Percentiles rank a stretch among this genome's conserved stretches.
Evolutionary conservation across 2,329 filamentous ascomycete genomes (phyloP).

Genomic region (Stachybotrys echinatus): DNA sequence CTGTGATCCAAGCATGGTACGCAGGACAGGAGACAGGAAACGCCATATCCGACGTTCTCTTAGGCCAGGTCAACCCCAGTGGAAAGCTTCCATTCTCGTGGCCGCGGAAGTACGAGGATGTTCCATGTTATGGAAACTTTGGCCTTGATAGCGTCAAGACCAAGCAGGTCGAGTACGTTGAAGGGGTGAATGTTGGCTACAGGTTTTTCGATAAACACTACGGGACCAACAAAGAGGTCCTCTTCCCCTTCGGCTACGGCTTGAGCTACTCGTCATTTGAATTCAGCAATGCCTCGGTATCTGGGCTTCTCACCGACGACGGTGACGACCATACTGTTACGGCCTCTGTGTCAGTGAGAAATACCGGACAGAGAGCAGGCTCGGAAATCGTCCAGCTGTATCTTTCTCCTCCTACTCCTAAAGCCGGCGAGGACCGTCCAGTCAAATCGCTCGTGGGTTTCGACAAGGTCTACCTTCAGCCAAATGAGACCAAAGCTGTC

Average conservation of each 20-base stretch:
- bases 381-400: slow-evolving; percentile 2
- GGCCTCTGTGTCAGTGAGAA: neutral
- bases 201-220: slow-evolving; percentile 3
- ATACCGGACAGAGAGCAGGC: neutral
- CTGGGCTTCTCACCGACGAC: neutral
- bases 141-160: slow-evolving; percentile 1
- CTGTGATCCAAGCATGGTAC: slow-evolving; percentile 60
- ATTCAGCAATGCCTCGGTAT: neutral
- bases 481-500: neutral
- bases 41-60: slow-evolving; percentile 56
- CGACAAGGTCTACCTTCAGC: neutral
- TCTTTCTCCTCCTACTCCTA: neutral
- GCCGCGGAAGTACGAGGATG: slow-evolving; percentile 4
- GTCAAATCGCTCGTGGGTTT: slow-evolving; percentile 2
- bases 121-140: slow-evolving; percentile 5
- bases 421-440: neutral
- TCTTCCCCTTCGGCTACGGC: slow-evolving; percentile 5
- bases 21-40: slow-evolving; percentile 63
- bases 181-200: slow-evolving; percentile 5
- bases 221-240: neutral
- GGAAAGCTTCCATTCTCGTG: slow-evolving; percentile 8
- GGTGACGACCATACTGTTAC: neutral
- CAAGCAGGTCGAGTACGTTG: slow-evolving; percentile 4
- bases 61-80: slow-evolving; percentile 3
- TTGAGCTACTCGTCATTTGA: slow-evolving; percentile 3